phyloP scores from a whole-genome alignment of 1,139 yeast species.

The Pichia norvegensis region DNA sequence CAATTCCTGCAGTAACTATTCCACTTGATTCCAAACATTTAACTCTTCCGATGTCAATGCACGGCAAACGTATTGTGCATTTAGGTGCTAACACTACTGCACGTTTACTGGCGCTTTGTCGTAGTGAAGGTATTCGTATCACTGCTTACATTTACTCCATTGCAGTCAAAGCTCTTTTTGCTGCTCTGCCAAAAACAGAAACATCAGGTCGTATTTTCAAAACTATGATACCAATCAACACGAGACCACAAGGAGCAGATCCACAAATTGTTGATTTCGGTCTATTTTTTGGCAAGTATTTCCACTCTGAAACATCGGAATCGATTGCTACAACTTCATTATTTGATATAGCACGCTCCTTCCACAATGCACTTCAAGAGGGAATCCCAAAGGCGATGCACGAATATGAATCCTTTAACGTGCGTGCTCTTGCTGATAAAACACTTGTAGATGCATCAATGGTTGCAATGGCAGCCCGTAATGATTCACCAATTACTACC shows the following conservation, averaged over 20 bases:
- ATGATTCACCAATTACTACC: slow-evolving; percentile 8
- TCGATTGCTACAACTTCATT: not conserved
- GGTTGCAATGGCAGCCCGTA: slow-evolving; percentile 3
- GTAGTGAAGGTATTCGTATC: slow-evolving; percentile 6
- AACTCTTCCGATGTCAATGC: slow-evolving; percentile 3
- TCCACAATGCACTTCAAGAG: not conserved
- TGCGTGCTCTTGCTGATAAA: not conserved
- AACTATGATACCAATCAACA: slow-evolving; percentile 13
- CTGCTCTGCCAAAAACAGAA: not conserved
- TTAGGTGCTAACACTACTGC: not conserved
- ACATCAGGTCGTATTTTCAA: not conserved
- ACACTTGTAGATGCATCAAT: slow-evolving; percentile 2
- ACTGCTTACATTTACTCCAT: slow-evolving; percentile 10
- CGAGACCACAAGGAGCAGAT: slow-evolving; percentile 1
- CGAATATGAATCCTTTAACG: not conserved
- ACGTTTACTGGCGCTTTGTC: slow-evolving; percentile 1
- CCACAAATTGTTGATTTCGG: slow-evolving; percentile 6
- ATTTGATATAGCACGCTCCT: not conserved
- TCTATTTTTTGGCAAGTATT: slow-evolving; percentile 11
- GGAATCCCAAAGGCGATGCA: not conserved
- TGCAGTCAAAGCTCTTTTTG: slow-evolving; percentile 2
- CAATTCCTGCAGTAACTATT: not conserved
- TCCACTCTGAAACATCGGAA: not conserved
- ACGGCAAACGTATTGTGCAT: slow-evolving; percentile 1
- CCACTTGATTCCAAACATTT: not conserved